Evolutionary conservation across 23 red algal genomes (phyloP), one percentile per base, ranked within the genome.

Genomic region (Agarophyton chilense): DNA sequence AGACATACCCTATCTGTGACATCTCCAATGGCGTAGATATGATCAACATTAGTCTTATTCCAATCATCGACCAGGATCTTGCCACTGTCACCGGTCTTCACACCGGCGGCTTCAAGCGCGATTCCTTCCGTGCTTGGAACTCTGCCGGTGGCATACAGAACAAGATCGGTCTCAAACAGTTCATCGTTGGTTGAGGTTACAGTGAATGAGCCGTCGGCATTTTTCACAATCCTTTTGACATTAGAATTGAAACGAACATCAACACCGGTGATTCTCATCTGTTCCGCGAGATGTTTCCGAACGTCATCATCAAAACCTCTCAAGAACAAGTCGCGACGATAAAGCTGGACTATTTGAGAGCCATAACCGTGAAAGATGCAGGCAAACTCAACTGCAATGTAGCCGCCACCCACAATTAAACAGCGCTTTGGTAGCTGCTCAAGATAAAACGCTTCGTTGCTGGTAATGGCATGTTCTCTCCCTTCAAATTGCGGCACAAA

Each of bases 351-450:
- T 12, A 99, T 93, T 13, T 95, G 55, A 6, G 90, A 67, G 14
- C 97, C 97, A 82, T 89, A 99, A 1, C 89, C 93, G 45, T 96
- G 78, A 53, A 99, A 94, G 54, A 99, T 93, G 54, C 80, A 46
- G n/a, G 97, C 93, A 99, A 99, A 99, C 88, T 99, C 97, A 21
- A 93, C 90, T 24, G 89, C 90, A 68, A 99, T 99, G 77, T 99
- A 99, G 18, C 97, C 97, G 72, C 97, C 97, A 28, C 97, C 97
- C 4, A 94, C 67, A 44, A 99, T 66, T 18, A 94, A 25, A 16
- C 91, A 75, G 42, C 86, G 78, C 36, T 87, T 78, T 65, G 97
- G 97, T 21, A 99, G 76, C 22, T 87, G 33, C 49, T 93, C 57
- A 12, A 99, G 71, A 63, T 89, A 99, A 65, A 99, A 99, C 12